Evolutionary conservation across 192 early-diverging fungal genomes (phyloP).

Genomic region (Coemansia interrupta): DNA sequence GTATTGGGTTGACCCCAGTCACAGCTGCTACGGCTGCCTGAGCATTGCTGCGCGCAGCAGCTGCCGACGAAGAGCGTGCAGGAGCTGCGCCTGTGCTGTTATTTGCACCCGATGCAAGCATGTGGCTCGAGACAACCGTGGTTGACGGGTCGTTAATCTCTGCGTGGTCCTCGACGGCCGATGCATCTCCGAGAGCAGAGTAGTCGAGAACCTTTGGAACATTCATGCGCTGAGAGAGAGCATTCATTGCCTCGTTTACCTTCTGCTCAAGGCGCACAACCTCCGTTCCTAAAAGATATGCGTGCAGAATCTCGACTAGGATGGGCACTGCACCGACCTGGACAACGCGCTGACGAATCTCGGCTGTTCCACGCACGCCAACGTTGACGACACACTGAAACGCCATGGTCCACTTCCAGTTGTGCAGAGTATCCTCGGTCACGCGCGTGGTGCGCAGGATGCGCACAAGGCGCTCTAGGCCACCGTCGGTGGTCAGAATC

Average conservation of each 20-base stretch:
- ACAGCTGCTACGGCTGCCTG: conserved; percentile 40
- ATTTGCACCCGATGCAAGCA: conserved; percentile 46
- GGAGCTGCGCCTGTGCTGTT: conserved; percentile 34
- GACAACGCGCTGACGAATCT: conserved; percentile 77
- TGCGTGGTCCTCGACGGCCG: conserved; percentile 19
- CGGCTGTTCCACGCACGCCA: conserved; percentile 75
- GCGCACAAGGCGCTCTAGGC: conserved; percentile 79
- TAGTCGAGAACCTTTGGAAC: conserved; percentile 40
- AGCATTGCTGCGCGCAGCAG: conserved; percentile 35
- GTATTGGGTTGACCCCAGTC: conserved; percentile 26
- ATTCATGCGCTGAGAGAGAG: conserved; percentile 21
- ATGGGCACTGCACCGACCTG: conserved; percentile 81
- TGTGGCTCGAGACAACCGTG: conserved; percentile 34
- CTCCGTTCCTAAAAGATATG: conserved; percentile 40
- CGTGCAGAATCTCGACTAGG: conserved; percentile 72
- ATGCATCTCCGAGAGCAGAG: conserved; percentile 15
- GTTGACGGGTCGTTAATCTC: conserved; percentile 45
- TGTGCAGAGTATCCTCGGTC: conserved; percentile 65
- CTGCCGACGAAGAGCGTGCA: conserved; percentile 20
- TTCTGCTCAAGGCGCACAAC: conserved; percentile 42
- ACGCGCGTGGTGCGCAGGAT: conserved; percentile 68
- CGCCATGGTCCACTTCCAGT: conserved; percentile 78
- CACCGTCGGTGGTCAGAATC: conserved; percentile 81
- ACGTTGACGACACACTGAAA: conserved; percentile 86
- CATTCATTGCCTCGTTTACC: conserved; percentile 35